Evolutionary conservation across 2,329 filamentous ascomycete genomes (phyloP), one percentile per base, ranked within the genome.

Genomic region (Aspergillus sp.): DNA sequence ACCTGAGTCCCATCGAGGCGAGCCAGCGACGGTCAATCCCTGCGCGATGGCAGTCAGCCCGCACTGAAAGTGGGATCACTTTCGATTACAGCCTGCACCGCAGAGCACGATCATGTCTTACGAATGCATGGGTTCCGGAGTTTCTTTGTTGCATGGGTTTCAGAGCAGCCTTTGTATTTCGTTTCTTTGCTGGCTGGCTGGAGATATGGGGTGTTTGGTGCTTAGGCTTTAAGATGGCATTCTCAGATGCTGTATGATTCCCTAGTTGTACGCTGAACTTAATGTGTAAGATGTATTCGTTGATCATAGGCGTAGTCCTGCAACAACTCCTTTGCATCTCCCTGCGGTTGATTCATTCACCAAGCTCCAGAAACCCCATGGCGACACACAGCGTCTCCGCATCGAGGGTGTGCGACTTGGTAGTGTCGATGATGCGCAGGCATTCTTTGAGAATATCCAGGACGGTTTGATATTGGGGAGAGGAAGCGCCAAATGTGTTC

Each of bases 401-500:
- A 43, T 73, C 65, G 13, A 69, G 32, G 17, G 58, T 42, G 8
- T 46, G 53, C 7, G 55, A 8, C 20, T 49, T 44, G 3, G 50
- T 42, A 26, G 42, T 48, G n/a, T 69, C 65, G 20, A 70, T 63
- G 2, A 67, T 55, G n/a, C 47, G 58, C 16, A 74, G 58, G 52
- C 60, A 67, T 14, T 67, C 60, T 38, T 65, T 68, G 11, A 75
- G 59, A 8, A 70, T 72, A 9, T 62, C 61, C 13, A 73, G 56
- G 16, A 76, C 65, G 2, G 62, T 61, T 24, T 67, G 65, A 47
- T 73, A 73, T 51, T 75, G 71, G 13, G 50, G 57, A 6, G 71
- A 74, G 2, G 62, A 63, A 11, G 68, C 42, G 6, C 72, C 72
- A 52, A 73, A 75, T 5, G 72, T 73, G 30, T 65, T 60, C 4